These are phyloP conservation scores for Penicillium lividum DNA, from an alignment of 495 filamentous ascomycete species.

Conservation along the genomic window DNA sequence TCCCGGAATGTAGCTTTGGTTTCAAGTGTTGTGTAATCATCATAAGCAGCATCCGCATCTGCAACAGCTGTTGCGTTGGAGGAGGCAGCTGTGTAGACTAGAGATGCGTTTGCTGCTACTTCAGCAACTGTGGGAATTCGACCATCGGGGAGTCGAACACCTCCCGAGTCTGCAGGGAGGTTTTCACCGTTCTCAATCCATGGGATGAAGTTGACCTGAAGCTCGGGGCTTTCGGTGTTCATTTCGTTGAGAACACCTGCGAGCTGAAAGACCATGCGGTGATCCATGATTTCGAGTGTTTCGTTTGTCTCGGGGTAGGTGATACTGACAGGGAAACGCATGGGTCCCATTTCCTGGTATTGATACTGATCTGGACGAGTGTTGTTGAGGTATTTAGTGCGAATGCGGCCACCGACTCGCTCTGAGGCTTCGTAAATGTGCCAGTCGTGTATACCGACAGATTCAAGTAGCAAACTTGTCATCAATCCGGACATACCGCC, in stretches of 20 bases:
- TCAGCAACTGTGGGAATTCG: constrained; percentile 43
- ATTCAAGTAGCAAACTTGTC: constrained; percentile 51
- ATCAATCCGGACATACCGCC: constrained; percentile 70
- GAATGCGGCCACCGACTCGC: constrained; percentile 58
- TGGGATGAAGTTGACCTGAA: constrained; percentile 65
- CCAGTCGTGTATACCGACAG: constrained; percentile 56
- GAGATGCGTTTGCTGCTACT: constrained; percentile 31
- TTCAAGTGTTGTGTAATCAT: constrained; percentile 24
- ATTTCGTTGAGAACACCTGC: constrained; percentile 58
- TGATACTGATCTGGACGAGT: constrained; percentile 60
- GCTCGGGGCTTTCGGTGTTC: constrained; percentile 51
- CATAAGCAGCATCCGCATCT: constrained; percentile 38
- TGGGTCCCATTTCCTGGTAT: constrained; percentile 76
- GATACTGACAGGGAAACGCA: constrained; percentile 59
- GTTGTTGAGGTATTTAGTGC: constrained; percentile 61
- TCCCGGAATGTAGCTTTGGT: constrained; percentile 36
- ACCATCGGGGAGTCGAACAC: constrained; percentile 52
- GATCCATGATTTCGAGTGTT: constrained; percentile 56
- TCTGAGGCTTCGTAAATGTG: constrained; percentile 54
- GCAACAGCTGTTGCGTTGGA: constrained; percentile 37
- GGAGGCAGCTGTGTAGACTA: constrained; percentile 32
- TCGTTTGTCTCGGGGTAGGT: constrained; percentile 54
- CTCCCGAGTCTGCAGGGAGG: constrained; percentile 49
- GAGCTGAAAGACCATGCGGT: constrained; percentile 65
- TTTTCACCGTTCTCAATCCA: constrained; percentile 60